Base-by-base conservation (phyloP, 495 filamentous ascomycete genomes). In the Penicillium salamii region DNA sequence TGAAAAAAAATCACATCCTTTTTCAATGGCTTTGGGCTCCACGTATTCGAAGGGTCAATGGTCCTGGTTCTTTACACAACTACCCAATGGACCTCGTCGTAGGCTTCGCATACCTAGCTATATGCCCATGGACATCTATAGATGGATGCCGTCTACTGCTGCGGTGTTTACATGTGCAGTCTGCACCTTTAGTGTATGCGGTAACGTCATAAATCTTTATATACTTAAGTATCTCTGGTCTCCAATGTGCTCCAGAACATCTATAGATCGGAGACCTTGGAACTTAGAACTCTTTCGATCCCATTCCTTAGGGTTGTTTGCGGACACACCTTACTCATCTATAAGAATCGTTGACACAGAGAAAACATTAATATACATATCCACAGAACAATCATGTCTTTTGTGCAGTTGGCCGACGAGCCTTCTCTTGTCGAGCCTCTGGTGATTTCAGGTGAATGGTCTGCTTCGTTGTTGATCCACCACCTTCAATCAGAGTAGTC, bases 1-100 rank as follows among this genome's bases (percentile, higher is more conserved):
- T 20, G 18, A 43, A 43, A 39, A 46, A 59, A 65, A 58, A 51
- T 50, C 38, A 43, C 44, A 54, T 46, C 41, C 43, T 59, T 54
- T 55, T 59, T 50, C 42, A 40, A 39, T 32, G 19, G 39, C 41
- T 32, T 24, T 11, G 18, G 18, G 43, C 21, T 36, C 18, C 23
- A 31, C 42, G 21, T 12, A 34, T 26, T 46, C 20, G 28, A 28
- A 46, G 43, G 24, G 35, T 13, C 26, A 21, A 17, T 40, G 26
- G 24, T 38, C 36, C 35, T 31, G 35, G n/a, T n/a, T n/a, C n/a
- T n/a, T n/a, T n/a, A n/a, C n/a, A n/a, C n/a, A n/a, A n/a, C n/a
- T n/a, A n/a, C n/a, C n/a, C n/a, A n/a, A n/a, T n/a, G n/a, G n/a
- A n/a, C n/a, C n/a, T n/a, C n/a, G n/a, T n/a, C n/a, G n/a, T n/a